Evolutionary conservation across 331 rosid genomes (phyloP), one percentile per base, ranked within the genome.

Genomic region (Erythrophleum ivorense): DNA sequence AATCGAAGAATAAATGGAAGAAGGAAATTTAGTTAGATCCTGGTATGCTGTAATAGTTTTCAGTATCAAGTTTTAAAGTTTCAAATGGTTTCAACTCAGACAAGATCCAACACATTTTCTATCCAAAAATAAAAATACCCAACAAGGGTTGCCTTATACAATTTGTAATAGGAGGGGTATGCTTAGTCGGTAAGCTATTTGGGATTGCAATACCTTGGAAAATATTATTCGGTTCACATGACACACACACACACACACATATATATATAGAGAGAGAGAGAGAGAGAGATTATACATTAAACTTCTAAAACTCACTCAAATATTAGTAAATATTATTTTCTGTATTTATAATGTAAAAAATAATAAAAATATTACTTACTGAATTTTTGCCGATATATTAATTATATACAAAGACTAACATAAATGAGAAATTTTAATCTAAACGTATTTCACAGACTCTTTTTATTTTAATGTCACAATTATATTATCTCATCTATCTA

Each of bases 31-130:
- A n/a, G 75, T 21, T 19, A 41, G n/a, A 71, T 68, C 49, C 54
- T 31, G 77, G 71, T 53, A 85, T 57, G 71, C 62, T 67, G 49
- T 68, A 0, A 40, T 0, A 7, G 45, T 68, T 73, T 50, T 59
- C 45, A 65, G 48, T 48, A 57, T 72, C 58, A 65, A 62, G 66
- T 31, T 78, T 48, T 40, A 50, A 16, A 53, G 48, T 74, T 40
- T 12, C 14, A 68, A 18, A n/a, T 54, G 36, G 36, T 43, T 55
- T 55, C 4, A 43, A 50, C n/a, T 43, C 45, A 36, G 29, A 55
- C 55, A 55, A 11, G 6, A 40, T 57, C 46, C 0, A 41, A 68
- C 21, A 33, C 12, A 10, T 15, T 33, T 36, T 65, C 46, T 4
- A 62, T 15, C 46, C 21, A 43, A 43, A 43, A 34, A 33, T 33